These are phyloP conservation scores for Saccharomycopsis hybrid DNA, from an alignment of 1,139 yeast species.

Conservation along the genomic window DNA sequence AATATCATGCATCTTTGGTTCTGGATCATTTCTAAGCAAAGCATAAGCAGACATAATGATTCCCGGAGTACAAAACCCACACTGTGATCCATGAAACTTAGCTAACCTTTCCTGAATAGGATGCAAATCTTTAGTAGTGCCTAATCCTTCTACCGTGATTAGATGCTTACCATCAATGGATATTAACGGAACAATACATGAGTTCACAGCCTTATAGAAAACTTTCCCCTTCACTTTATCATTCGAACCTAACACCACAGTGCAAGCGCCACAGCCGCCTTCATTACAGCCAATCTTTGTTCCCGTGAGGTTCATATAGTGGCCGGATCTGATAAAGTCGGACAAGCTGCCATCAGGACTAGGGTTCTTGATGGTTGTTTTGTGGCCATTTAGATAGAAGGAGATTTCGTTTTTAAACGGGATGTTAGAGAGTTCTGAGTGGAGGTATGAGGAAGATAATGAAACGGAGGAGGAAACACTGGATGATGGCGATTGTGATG, in stretches of 20 bases:
- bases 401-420: slow-evolving; percentile 26
- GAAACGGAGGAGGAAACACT: slow-evolving; percentile 4
- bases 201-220: slow-evolving; percentile 34
- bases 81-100: slow-evolving; percentile 41
- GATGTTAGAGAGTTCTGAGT: slow-evolving; percentile 24
- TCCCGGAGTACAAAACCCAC: slow-evolving; percentile 45
- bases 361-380: slow-evolving; percentile 31
- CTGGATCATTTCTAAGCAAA: slow-evolving; percentile 33
- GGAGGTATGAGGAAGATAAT: slow-evolving; percentile 23
- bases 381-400: slow-evolving; percentile 36
- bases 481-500: not conserved
- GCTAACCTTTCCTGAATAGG: slow-evolving; percentile 43
- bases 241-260: slow-evolving; percentile 35
- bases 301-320: slow-evolving; percentile 33
- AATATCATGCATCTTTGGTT: slow-evolving; percentile 34
- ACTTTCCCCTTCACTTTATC: slow-evolving; percentile 27
- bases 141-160: slow-evolving; percentile 40
- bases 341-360: slow-evolving; percentile 37
- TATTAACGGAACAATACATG: slow-evolving; percentile 39
- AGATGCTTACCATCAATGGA: slow-evolving; percentile 39
- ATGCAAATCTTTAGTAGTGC: slow-evolving; percentile 33
- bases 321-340: slow-evolving; percentile 33
- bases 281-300: slow-evolving; percentile 42
- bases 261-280: slow-evolving; percentile 45
- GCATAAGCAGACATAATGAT: slow-evolving; percentile 42